phyloP scores from a whole-genome alignment of 2,329 filamentous ascomycete genomes.

The Rhinocladiella mackenziei region DNA sequence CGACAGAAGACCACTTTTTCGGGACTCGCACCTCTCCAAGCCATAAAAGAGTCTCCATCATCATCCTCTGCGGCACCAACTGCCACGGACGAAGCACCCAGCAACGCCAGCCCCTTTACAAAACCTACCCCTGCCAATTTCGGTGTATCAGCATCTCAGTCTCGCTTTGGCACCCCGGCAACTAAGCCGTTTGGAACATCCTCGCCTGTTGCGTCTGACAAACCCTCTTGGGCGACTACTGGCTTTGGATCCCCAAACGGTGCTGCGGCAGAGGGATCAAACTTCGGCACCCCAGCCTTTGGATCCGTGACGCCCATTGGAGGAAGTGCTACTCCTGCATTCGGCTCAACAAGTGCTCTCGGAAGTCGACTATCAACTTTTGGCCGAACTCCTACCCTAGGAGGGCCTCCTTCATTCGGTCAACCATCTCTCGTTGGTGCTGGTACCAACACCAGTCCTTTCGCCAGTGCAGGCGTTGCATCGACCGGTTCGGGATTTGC shows the following conservation, averaged over 20 bases:
- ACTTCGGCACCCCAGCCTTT: slow-evolving; percentile 34
- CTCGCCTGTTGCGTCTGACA: slow-evolving; percentile 31
- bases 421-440: slow-evolving; percentile 18
- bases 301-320: slow-evolving; percentile 33
- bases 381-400: slow-evolving; percentile 31
- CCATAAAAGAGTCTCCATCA: slow-evolving; percentile 7
- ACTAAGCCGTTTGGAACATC: slow-evolving; percentile 27
- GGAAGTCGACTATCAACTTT: slow-evolving; percentile 34
- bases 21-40: slow-evolving; percentile 50
- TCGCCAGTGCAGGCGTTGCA: slow-evolving; percentile 15
- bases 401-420: slow-evolving; percentile 22
- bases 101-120: slow-evolving; percentile 35
- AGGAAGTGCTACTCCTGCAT: slow-evolving; percentile 29
- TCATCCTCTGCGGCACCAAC: slow-evolving; percentile 9
- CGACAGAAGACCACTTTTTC: slow-evolving; percentile 68
- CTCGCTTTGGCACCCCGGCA: slow-evolving; percentile 27
- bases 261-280: slow-evolving; percentile 9
- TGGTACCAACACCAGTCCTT: slow-evolving; percentile 18
- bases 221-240: slow-evolving; percentile 29
- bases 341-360: slow-evolving; percentile 37
- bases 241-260: slow-evolving; percentile 25
- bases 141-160: slow-evolving; percentile 10
- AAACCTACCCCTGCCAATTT: slow-evolving; percentile 32
- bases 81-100: slow-evolving; percentile 11
- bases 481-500: slow-evolving; percentile 28